Evolutionary conservation across 2,329 filamentous ascomycete species (phyloP).

Genomic region (Fusarium nodosum): DNA sequence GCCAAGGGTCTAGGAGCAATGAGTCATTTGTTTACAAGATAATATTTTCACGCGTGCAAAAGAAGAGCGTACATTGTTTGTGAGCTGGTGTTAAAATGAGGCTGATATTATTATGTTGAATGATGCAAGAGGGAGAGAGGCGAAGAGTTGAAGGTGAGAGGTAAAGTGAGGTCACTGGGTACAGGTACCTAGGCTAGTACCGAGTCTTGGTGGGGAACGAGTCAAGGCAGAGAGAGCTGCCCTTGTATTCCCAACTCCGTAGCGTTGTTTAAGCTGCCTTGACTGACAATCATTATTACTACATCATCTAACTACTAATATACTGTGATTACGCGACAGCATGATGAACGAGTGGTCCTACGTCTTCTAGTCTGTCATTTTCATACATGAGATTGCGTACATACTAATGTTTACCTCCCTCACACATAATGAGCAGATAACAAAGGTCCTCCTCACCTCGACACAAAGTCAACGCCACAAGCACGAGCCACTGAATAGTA

Average conservation of each 20-base stretch:
- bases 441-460: too few species aligned
- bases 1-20: slow-evolving; percentile 5
- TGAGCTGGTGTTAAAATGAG: slow-evolving; percentile 25
- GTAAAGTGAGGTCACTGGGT: slow-evolving; percentile 18
- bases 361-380: too few species aligned
- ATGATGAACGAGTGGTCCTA: too few species aligned
- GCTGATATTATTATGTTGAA: slow-evolving; percentile 26
- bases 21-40: slow-evolving; percentile 30
- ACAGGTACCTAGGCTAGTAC: background rate
- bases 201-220: slow-evolving; percentile 8
- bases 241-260: slow-evolving; percentile 12
- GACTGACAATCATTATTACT: background rate
- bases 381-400: too few species aligned
- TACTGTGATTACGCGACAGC: too few species aligned
- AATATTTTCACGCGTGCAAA: slow-evolving; percentile 18
- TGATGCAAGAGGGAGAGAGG: slow-evolving; percentile 39
- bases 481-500: too few species aligned
- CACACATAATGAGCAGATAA: too few species aligned
- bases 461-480: too few species aligned
- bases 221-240: slow-evolving; percentile 2
- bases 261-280: slow-evolving; percentile 16
- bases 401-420: too few species aligned
- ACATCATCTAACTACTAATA: too few species aligned
- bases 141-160: slow-evolving; percentile 6
- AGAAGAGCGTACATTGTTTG: slow-evolving; percentile 4